Base-by-base conservation (phyloP, 176 grass and related monocot species). In the Typha latifolia region DNA sequence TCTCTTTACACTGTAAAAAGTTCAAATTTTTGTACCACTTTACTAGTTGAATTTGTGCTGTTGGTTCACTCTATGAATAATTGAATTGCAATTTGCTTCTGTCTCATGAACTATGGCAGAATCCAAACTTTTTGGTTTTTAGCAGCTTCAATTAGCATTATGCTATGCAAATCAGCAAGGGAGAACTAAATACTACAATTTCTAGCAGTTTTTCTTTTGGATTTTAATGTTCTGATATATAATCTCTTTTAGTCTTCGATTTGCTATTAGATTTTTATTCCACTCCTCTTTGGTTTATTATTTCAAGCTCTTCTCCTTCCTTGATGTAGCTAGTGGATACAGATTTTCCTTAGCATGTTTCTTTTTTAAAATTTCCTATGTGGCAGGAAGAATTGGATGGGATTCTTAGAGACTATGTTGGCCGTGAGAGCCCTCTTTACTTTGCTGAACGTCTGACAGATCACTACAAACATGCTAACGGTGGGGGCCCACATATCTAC, bases 391-490 rank as follows among this genome's bases (percentile, higher is more conserved):
- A 93, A 66, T 73, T 99, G 3, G 67, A 82, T 22, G 89, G 89
- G 0, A 93, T 99, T 37, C 86, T 99, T 62, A 86, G 77, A 83
- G 94, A 90, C 48, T 99, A 93, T 12, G 94, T 99, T 14, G 94
- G 94, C 18, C 89, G 94, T 0, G 89, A 99, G 86, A 99, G 64
- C 75, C 94, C 94, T 4, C 81, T 99, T 3, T 99, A 99, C 86
- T 93, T 99, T n/a, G 94, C 89, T 2, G 94, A 99, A 78, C 78
- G 86, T 32, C 47, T 99, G 23, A 99, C 89, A 12, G 78, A 89
- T 62, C 84, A 93, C 64, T 99, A 93, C 73, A 79, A 68, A 66
- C 85, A 69, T 3, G 37, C 81, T 0, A 83, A 99, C 3, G 86
- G 86, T 26, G 85, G 78, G 0, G 94, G 86, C 12, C 89, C 86